phyloP scores from a whole-genome alignment of 2,329 filamentous ascomycete genomes.

The Ophiostoma montium region DNA sequence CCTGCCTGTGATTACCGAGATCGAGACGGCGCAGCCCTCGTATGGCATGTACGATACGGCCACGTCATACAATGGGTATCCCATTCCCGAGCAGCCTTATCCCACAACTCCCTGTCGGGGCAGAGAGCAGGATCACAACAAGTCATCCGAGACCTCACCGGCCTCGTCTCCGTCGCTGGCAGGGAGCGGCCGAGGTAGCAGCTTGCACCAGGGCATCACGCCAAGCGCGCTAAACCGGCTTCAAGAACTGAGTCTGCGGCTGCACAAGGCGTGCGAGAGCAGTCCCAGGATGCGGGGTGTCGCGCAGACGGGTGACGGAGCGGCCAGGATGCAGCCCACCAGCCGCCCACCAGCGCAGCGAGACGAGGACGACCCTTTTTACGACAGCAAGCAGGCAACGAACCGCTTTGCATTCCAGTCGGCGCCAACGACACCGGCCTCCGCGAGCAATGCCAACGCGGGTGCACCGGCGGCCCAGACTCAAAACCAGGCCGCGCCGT shows the following conservation, averaged over 20 bases:
- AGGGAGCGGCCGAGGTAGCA: conserved; percentile 10
- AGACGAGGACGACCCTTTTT: conserved; percentile 8
- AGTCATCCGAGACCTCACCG: too few species aligned
- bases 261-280: conserved; percentile 6
- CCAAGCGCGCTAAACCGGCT: conserved; percentile 8
- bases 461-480: not conserved
- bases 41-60: not conserved
- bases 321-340: not conserved
- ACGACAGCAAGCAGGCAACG: not conserved
- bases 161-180: conserved; percentile 11
- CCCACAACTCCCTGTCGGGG: not conserved
- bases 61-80: not conserved
- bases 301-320: not conserved
- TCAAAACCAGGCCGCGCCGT: not conserved
- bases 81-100: not conserved
- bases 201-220: not conserved
- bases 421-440: conserved; percentile 6
- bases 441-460: not conserved
- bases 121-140: too few species aligned
- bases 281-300: not conserved
- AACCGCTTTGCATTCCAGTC: conserved; percentile 9
- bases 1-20: conserved; percentile 6
- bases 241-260: conserved; percentile 8
- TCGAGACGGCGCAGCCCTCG: not conserved
- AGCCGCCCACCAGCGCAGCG: too few species aligned